Conservation (phyloP, 495 filamentous ascomycete species). For the Staphylotrichum tortipilum region DNA sequence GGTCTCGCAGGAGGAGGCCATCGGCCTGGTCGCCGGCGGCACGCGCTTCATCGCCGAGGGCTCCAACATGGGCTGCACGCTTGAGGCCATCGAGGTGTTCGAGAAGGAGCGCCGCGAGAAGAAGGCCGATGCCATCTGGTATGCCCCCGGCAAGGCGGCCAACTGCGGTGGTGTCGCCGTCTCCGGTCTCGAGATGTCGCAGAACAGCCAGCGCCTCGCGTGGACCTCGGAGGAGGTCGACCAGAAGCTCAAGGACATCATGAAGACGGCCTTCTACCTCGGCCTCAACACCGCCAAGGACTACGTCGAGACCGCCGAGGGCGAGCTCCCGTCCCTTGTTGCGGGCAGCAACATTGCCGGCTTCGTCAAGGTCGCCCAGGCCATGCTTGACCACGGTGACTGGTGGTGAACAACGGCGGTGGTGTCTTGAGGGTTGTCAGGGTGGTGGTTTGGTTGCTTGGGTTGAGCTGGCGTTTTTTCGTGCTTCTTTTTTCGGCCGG, state of each 20-base stretch:
- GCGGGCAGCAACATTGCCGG: slow-evolving; percentile 95
- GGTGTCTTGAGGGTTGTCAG: background rate
- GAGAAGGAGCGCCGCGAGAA: slow-evolving; percentile 70
- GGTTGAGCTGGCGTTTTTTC: slow-evolving; percentile 2
- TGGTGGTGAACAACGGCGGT: slow-evolving; percentile 57
- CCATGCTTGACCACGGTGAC: slow-evolving; percentile 95
- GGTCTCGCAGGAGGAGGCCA: slow-evolving; percentile 80
- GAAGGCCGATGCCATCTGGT: slow-evolving; percentile 73
- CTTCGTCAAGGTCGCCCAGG: slow-evolving; percentile 89
- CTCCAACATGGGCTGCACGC: slow-evolving; percentile 97
- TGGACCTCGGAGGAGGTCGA: slow-evolving; percentile 92
- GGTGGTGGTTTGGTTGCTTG: background rate
- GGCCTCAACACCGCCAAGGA: slow-evolving; percentile 82
- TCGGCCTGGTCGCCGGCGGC: slow-evolving; percentile 67
- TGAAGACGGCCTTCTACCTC: slow-evolving; percentile 89
- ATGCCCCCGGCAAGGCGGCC: slow-evolving; percentile 87
- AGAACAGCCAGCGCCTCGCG: slow-evolving; percentile 77
- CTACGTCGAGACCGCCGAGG: slow-evolving; percentile 69
- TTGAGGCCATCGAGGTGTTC: slow-evolving; percentile 89
- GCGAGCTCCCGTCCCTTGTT: slow-evolving; percentile 80
- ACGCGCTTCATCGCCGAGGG: slow-evolving; percentile 88
- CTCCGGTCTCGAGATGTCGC: slow-evolving; percentile 97
- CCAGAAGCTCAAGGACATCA: slow-evolving; percentile 82
- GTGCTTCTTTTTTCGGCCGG: slow-evolving; percentile 2
- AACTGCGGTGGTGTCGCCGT: slow-evolving; percentile 98